Percentiles rank a stretch among this genome's conserved stretches.
phyloP scores from a whole-genome alignment of 495 filamentous ascomycete genomes.

The Aspergillus sparsus region DNA sequence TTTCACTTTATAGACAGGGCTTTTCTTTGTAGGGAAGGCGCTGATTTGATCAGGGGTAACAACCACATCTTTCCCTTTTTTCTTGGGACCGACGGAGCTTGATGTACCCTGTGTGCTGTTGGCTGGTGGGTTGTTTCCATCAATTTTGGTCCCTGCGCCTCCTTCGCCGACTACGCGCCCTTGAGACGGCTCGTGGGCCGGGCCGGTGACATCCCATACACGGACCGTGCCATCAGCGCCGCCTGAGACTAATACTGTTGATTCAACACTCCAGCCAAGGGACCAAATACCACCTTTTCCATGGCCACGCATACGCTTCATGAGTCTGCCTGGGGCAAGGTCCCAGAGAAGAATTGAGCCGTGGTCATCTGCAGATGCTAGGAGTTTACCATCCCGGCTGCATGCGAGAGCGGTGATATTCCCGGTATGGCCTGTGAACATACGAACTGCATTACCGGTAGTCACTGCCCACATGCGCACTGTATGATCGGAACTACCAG shows the following conservation, averaged over 20 bases:
- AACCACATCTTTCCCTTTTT: slow-evolving; percentile 85
- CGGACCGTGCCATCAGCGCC: slow-evolving; percentile 92
- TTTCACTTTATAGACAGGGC: slow-evolving; percentile 86
- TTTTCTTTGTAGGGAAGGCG: slow-evolving; percentile 93
- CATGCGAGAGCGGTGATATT: slow-evolving; percentile 81
- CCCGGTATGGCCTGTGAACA: slow-evolving; percentile 89
- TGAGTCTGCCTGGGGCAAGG: slow-evolving; percentile 72
- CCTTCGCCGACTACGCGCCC: slow-evolving; percentile 61
- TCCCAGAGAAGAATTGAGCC: slow-evolving; percentile 94
- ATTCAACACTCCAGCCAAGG: slow-evolving; percentile 86
- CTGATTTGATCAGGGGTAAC: slow-evolving; percentile 91
- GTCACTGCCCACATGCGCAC: slow-evolving; percentile 97
- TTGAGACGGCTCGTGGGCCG: slow-evolving; percentile 55
- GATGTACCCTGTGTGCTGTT: slow-evolving; percentile 35
- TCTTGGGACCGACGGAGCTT: slow-evolving; percentile 58
- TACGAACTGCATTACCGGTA: slow-evolving; percentile 78
- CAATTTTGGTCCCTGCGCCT: slow-evolving; percentile 55
- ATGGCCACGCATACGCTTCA: slow-evolving; percentile 93
- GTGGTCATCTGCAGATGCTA: slow-evolving; percentile 82
- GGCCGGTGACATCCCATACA: slow-evolving; percentile 83
- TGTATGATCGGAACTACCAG: slow-evolving; percentile 83
- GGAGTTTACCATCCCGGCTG: slow-evolving; percentile 79
- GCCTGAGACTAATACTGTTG: slow-evolving; percentile 80
- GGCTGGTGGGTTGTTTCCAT: slow-evolving; percentile 40
- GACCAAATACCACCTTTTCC: slow-evolving; percentile 93